A percentile compares a stretch with the other conserved stretches of the same genome.
These are phyloP conservation scores for Clonostachys rosea DNA, from an alignment of 2,329 filamentous ascomycete genomes.

Conservation along the genomic window DNA sequence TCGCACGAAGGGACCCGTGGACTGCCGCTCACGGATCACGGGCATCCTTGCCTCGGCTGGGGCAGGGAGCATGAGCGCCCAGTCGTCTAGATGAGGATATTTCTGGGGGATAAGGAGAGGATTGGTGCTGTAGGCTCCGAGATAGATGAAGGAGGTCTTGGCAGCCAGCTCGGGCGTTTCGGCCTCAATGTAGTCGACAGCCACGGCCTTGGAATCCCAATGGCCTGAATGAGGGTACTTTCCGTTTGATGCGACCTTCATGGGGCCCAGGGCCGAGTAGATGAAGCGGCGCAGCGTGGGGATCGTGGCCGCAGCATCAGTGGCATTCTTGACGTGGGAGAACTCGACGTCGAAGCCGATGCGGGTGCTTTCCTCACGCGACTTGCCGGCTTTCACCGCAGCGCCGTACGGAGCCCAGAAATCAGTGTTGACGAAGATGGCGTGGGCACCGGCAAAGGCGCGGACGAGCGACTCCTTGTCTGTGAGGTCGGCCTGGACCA, in stretches of 20 bases:
- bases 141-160: slow-evolving; percentile 26
- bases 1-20: slow-evolving; percentile 36
- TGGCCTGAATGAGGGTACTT: slow-evolving; percentile 37
- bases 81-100: slow-evolving; percentile 15
- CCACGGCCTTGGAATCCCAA: slow-evolving; percentile 43
- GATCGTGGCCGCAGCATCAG: slow-evolving; percentile 37
- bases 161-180: slow-evolving; percentile 30
- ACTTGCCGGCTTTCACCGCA: slow-evolving; percentile 25
- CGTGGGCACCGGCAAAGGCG: slow-evolving; percentile 33
- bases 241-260: slow-evolving; percentile 34
- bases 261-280: slow-evolving; percentile 43
- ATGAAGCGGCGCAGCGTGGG: slow-evolving; percentile 36
- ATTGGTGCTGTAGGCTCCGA: slow-evolving; percentile 13
- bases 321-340: slow-evolving; percentile 47
- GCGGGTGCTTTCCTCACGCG: slow-evolving; percentile 21
- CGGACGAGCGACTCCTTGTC: slow-evolving; percentile 26
- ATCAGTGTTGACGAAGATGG: slow-evolving; percentile 48
- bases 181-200: slow-evolving; percentile 35
- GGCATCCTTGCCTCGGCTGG: slow-evolving; percentile 19
- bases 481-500: slow-evolving; percentile 37
- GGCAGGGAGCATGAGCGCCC: slow-evolving; percentile 20
- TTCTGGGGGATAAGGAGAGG: slow-evolving; percentile 8
- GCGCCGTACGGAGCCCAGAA: slow-evolving; percentile 34
- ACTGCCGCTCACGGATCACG: slow-evolving; percentile 28
- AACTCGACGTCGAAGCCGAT: slow-evolving; percentile 39